Base-by-base conservation (phyloP, 768 basidiomycete species). In the Russula ochroleuca region DNA sequence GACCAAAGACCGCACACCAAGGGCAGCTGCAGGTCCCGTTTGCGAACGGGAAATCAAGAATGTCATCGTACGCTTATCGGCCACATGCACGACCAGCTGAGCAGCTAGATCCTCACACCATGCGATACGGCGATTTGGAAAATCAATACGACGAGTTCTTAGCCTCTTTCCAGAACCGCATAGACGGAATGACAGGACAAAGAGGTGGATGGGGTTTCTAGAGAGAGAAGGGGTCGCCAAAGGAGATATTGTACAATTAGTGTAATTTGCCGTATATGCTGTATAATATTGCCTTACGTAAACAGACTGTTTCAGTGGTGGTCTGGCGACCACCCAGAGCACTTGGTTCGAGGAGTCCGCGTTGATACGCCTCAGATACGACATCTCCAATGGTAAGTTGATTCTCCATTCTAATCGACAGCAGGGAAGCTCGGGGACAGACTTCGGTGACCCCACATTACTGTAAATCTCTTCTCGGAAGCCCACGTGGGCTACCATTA, bases 151-250 rank as follows among this genome's bases (percentile, higher is more conserved):
- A 64, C 31, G 63, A 64, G 14, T 64, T 64, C 21, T 41, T 64
- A 58, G 63, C 63, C 8, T 60, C 63, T 0, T 64, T 64, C 40
- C 63, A 64, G 33, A 52, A 48, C 21, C 57, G 59, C 47, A 64
- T 64, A 52, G 63, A 64, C 15, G 53, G 58, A 5, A 64, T 64
- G 63, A 64, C 63, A 7, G 63, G 63, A 17, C 58, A 64, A 43
- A 49, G 47, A 47, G 63, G 63, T 1, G 63, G 63, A n/a, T 64
- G 63, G 63, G 63, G 63, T 5, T 64, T 64, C 31, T 64, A 28
- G 11, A 19, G 33, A 11, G 3, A 14, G 35, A 8, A 11, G 14
- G 14, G 14, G 11, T 15, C 23, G 15, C 14, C 47, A 10, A 5
- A 14, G 21, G 21, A 13, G 1, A 15, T 13, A 48, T 48, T 25